These are phyloP conservation scores for Pelargonium fulgidum DNA, from an alignment of 441 rosid species.

Conservation along the genomic window DNA sequence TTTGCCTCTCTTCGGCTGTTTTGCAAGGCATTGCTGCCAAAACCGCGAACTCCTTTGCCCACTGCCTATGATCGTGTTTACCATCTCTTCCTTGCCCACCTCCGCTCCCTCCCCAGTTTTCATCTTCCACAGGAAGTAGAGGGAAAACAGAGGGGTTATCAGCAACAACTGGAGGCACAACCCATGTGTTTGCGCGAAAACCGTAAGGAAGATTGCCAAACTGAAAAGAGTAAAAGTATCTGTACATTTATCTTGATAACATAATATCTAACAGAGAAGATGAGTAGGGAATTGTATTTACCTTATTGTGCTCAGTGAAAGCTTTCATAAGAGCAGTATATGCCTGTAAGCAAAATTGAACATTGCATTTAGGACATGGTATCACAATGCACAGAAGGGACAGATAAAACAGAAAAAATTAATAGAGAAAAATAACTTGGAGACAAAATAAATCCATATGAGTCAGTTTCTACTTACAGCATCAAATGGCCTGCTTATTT, in stretches of 20 bases:
- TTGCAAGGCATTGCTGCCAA: constrained; percentile 81
- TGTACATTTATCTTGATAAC: constrained; percentile 10
- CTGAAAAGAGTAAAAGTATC: constrained; percentile 30
- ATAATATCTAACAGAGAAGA: constrained; percentile 15
- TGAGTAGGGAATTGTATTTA: constrained; percentile 18
- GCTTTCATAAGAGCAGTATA: constrained; percentile 67
- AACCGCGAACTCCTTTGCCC: constrained; percentile 67
- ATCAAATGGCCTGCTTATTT: constrained; percentile 58
- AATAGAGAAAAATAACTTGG: background rate
- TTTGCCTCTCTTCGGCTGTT: constrained; percentile 79
- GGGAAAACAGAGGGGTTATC: constrained; percentile 58
- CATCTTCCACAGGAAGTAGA: constrained; percentile 66
- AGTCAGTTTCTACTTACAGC: constrained; percentile 36
- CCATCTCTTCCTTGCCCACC: constrained; percentile 61
- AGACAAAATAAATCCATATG: background rate
- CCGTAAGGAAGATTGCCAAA: constrained; percentile 83
- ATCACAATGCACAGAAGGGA: background rate
- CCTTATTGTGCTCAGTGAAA: constrained; percentile 72
- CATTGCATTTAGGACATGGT: background rate
- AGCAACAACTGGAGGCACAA: constrained; percentile 64
- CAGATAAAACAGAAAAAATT: background rate
- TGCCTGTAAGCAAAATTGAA: constrained; percentile 42
- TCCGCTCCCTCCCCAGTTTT: constrained; percentile 70
- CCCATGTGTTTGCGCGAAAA: constrained; percentile 77
- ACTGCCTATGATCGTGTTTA: constrained; percentile 49